Conservation (phyloP, 2,329 filamentous ascomycete species). For the Sarocladiaceae sp. region DNA sequence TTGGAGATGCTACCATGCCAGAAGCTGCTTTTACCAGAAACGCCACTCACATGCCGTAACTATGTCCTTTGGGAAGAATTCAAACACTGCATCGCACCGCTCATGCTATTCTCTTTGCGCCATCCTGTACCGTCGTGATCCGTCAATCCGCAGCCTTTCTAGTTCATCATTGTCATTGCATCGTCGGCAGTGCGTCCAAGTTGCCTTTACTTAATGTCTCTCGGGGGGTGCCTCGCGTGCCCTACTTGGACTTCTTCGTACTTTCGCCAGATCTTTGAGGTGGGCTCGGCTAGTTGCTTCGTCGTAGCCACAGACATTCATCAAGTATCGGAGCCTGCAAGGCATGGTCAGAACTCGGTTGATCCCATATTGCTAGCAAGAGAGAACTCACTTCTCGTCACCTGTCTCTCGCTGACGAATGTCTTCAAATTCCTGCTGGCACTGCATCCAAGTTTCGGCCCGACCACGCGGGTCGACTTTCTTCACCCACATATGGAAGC, state of each 20-base stretch:
- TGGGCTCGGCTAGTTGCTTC: slow-evolving; percentile 42
- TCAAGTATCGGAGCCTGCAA: slow-evolving; percentile 44
- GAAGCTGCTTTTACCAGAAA: background rate
- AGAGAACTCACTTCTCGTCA: slow-evolving; percentile 66
- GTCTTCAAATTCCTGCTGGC: slow-evolving; percentile 67
- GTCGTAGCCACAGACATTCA: slow-evolving; percentile 47
- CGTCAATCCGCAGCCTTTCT: background rate
- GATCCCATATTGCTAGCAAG: background rate
- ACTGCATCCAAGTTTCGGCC: slow-evolving; percentile 62
- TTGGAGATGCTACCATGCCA: too few relatives aligned
- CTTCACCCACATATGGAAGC: slow-evolving; percentile 80
- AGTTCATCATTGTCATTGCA: too few relatives aligned
- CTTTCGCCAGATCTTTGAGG: slow-evolving; percentile 29
- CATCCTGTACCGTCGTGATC: background rate
- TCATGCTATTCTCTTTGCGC: background rate
- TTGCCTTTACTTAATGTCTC: too few relatives aligned
- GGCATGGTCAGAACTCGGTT: slow-evolving; percentile 13
- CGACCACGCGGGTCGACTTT: slow-evolving; percentile 64
- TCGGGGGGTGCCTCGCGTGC: slow-evolving; percentile 4
- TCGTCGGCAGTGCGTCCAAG: too few relatives aligned
- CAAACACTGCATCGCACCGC: background rate
- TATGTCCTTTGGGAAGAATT: background rate
- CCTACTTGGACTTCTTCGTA: slow-evolving; percentile 21
- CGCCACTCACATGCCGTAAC: background rate
- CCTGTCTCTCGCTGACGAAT: slow-evolving; percentile 61